Conservation (phyloP, 208 protist species). For the Acanthamoeba culbertsoni region DNA sequence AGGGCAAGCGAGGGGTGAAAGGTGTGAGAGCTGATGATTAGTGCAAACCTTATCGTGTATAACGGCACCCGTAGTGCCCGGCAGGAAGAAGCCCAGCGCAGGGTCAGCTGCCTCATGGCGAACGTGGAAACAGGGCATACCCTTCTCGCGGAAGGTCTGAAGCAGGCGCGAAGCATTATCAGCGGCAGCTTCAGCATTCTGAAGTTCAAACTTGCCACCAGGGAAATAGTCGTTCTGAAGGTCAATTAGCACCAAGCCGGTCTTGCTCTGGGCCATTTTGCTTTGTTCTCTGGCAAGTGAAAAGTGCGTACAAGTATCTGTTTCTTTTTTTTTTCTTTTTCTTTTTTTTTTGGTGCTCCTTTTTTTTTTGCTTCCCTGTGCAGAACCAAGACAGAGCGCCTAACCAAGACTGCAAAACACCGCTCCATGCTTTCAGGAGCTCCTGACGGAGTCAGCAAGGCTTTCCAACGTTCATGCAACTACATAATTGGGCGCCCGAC, state of each 20-base stretch:
- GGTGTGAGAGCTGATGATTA: not conserved
- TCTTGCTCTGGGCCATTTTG: not conserved
- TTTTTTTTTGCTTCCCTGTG: too few relatives aligned
- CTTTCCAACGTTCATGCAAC: too few relatives aligned
- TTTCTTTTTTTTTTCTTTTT: not conserved
- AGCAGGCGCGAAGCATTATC: not conserved
- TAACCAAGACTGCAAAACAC: too few relatives aligned
- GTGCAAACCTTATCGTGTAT: conserved; percentile 4
- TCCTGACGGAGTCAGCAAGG: too few relatives aligned
- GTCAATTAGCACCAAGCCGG: conserved; percentile 50
- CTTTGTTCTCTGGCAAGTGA: not conserved
- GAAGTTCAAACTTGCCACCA: conserved; percentile 52
- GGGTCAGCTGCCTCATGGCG: conserved; percentile 42
- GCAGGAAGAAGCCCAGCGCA: conserved; percentile 55
- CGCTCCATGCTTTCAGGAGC: too few relatives aligned
- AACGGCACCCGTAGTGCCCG: conserved; percentile 19
- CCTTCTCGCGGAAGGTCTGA: conserved; percentile 4
- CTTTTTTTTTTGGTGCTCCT: too few relatives aligned
- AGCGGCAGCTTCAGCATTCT: not conserved
- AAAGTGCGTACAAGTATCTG: not conserved
- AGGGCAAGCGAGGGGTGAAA: not conserved
- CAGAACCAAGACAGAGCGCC: too few relatives aligned
- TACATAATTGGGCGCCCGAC: too few relatives aligned
- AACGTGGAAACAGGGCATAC: conserved; percentile 31
- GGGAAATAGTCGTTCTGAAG: conserved; percentile 64